These are phyloP conservation scores for Colletotrichum noveboracense DNA, from an alignment of 2,329 filamentous ascomycete genomes.

Conservation along the genomic window DNA sequence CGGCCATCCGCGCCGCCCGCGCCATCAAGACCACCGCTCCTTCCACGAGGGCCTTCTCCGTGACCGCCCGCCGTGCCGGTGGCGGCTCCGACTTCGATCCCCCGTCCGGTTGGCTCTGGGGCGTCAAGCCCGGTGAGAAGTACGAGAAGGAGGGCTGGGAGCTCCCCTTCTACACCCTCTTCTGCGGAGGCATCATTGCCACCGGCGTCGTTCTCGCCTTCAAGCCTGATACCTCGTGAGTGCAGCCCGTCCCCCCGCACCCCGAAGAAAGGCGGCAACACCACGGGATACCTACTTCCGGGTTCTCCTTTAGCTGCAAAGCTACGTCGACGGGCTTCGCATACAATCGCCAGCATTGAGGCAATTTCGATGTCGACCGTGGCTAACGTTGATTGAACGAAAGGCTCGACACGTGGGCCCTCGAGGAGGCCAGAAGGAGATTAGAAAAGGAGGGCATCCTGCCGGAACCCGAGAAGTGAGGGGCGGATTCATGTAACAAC, in stretches of 20 bases:
- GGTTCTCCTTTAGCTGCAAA: rapidly evolving
- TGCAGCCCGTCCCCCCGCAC: slow-evolving; percentile 33
- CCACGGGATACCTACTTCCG: neutral
- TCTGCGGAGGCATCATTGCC: slow-evolving; percentile 77
- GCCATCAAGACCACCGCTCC: slow-evolving; percentile 34
- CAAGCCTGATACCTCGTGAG: slow-evolving; percentile 98
- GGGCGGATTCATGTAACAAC: slow-evolving; percentile 50
- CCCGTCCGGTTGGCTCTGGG: slow-evolving; percentile 90
- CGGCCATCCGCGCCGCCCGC: slow-evolving; percentile 30
- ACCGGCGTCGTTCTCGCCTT: slow-evolving; percentile 86
- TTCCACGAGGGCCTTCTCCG: slow-evolving; percentile 45
- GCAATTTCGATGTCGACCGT: slow-evolving; percentile 1
- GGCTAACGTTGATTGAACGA: slow-evolving; percentile 30
- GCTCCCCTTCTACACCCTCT: slow-evolving; percentile 81
- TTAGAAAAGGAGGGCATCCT: slow-evolving; percentile 96
- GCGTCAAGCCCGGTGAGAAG: slow-evolving; percentile 94
- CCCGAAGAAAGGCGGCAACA: neutral
- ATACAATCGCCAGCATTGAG: neutral
- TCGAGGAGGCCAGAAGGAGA: slow-evolving; percentile 93
- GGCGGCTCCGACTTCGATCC: slow-evolving; percentile 79
- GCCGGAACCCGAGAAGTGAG: slow-evolving; percentile 72
- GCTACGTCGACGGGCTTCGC: neutral
- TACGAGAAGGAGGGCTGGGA: slow-evolving; percentile 97
- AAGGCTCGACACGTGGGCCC: slow-evolving; percentile 99
- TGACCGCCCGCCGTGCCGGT: slow-evolving; percentile 46